Conservation (phyloP, 2,329 filamentous ascomycete species). For the Biscogniauxia sp. region DNA sequence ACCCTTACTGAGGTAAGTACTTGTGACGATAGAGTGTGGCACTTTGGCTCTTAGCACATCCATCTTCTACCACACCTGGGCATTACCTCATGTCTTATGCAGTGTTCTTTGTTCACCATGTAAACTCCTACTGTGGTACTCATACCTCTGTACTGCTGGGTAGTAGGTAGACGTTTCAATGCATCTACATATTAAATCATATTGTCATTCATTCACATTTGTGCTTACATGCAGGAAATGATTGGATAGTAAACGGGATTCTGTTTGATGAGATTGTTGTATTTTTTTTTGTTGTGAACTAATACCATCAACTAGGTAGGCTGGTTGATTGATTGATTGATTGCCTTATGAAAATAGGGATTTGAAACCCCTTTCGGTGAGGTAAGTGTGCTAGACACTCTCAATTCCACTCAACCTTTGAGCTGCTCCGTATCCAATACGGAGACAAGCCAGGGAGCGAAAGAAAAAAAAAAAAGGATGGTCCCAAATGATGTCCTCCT, state of each 20-base stretch:
- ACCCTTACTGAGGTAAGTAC: background rate
- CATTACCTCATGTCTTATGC: background rate
- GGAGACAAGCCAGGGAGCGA: constrained; percentile 29
- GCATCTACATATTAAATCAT: too few species aligned
- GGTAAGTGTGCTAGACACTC: constrained; percentile 2
- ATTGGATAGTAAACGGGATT: background rate
- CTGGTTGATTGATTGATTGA: constrained; percentile 4
- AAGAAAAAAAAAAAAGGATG: constrained; percentile 4
- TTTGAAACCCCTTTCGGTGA: constrained; percentile 14
- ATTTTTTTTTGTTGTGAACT: background rate
- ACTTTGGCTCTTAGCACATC: too few species aligned
- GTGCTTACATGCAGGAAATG: background rate
- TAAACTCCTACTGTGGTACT: background rate
- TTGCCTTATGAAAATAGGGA: constrained; percentile 16
- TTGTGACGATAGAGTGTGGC: background rate
- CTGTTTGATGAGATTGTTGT: background rate
- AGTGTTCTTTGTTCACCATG: background rate
- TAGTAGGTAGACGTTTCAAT: too few species aligned
- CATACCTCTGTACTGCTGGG: too few species aligned
- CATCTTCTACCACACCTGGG: background rate
- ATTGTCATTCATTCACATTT: background rate
- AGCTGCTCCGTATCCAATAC: constrained; percentile 13
- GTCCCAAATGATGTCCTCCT: constrained; percentile 5
- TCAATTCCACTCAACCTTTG: constrained; percentile 29
- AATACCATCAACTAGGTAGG: constrained; percentile 1